Base-by-base conservation (phyloP, 345 rosid species). In the Eucalyptus viminalis region DNA sequence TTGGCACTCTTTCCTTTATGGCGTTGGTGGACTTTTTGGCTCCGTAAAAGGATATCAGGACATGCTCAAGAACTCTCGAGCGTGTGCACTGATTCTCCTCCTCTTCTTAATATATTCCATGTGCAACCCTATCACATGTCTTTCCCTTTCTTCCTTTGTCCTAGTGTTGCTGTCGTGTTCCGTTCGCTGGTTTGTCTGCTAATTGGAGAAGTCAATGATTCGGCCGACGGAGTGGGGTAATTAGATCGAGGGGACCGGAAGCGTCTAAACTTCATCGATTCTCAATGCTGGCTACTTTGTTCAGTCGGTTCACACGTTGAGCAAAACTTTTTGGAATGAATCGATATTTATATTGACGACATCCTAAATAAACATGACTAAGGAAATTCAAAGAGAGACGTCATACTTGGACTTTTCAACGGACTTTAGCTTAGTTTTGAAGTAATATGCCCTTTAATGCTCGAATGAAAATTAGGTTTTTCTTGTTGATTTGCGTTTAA, bases 61-160 rank as follows among this genome's bases (percentile, higher is more conserved):
- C 40, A 34, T 15, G 51, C 19, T 62, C 65, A 7, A 31, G 29
- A 31, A 7, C 27, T 5, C 29, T 56, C 14, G 14, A 56, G 29
- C 22, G 67, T 49, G 45, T 0, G 31, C 34, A 11, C 25, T 88
- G 45, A 13, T 49, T 54, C 72, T 37, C 58, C 72, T 37, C 21
- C 53, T 80, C 51, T 54, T 80, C 25, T 56, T 86, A 90, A 87
- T 91, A 88, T 80, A 89, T 93, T 34, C 13, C 83, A 37, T 37
- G 27, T 19, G 47, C 83, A 40, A 11, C 1, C 83, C 45, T 76
- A 7, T 21, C 83, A 5, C 9, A 9, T 40, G 47, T 0, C 27
- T 76, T 76, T 37, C 83, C 47, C 27, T 21, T 37, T 76, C 83
- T 76, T 21, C 83, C 47, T 76, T 37, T 37, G 2, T 21, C 45